Evolutionary conservation across 495 filamentous ascomycete genomes (phyloP).

Genomic region (Sabuloglossum arenarium): DNA sequence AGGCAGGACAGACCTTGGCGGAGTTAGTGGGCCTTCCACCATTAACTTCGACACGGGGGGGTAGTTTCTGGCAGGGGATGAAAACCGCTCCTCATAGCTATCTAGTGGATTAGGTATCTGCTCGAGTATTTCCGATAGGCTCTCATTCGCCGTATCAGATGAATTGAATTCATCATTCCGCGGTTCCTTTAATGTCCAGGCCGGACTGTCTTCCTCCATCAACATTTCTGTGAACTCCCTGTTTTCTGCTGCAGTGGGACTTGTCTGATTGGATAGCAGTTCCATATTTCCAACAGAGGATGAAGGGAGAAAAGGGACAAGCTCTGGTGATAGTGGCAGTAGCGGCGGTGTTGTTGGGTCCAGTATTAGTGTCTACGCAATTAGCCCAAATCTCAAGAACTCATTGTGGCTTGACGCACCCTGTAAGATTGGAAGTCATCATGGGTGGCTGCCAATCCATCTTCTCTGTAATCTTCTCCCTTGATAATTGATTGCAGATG

Average conservation of each 20-base stretch:
- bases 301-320: conserved; percentile 25
- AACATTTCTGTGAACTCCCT: conserved; percentile 21
- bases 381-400: not conserved
- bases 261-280: conserved; percentile 26
- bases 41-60: not conserved
- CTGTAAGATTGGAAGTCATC: not conserved
- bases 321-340: conserved; percentile 23
- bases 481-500: conserved; percentile 13
- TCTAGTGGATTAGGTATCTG: not conserved
- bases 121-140: not conserved
- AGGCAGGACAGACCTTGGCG: conserved; percentile 14
- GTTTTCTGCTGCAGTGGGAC: conserved; percentile 25
- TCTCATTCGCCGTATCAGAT: not conserved
- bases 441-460: not conserved
- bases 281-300: conserved; percentile 28
- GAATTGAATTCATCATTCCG: conserved; percentile 1
- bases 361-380: not conserved
- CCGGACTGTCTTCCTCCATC: not conserved
- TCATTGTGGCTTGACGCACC: not conserved
- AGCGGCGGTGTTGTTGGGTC: conserved; percentile 36
- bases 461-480: not conserved
- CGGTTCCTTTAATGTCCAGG: conserved; percentile 3
- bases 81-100: not conserved
- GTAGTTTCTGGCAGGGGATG: not conserved
- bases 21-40: conserved; percentile 21